These are phyloP conservation scores for Ligustrum vulgare DNA, from an alignment of 257 asterid species.

Conservation along the genomic window DNA sequence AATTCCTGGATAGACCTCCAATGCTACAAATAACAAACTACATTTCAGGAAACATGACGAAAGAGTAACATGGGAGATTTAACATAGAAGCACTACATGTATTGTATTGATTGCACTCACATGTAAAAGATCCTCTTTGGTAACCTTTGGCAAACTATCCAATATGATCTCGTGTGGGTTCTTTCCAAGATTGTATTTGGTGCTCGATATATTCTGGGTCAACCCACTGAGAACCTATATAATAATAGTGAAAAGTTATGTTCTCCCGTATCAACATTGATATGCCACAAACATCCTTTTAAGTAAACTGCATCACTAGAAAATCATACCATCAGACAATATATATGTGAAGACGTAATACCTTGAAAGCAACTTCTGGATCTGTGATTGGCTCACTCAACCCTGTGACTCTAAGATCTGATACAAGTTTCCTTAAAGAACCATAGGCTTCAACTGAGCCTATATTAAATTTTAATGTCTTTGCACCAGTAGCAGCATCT, in stretches of 20 bases:
- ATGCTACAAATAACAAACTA: constrained; percentile 49
- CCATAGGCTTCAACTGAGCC: constrained; percentile 66
- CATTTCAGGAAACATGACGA: constrained; percentile 12
- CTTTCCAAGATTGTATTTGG: constrained; percentile 81
- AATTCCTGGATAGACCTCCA: constrained; percentile 91
- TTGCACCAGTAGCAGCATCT: constrained; percentile 58
- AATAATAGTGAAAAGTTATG: constrained; percentile 24
- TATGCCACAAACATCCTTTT: constrained; percentile 10
- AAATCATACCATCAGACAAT: constrained; percentile 13
- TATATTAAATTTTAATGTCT: constrained; percentile 49
- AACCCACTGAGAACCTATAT: constrained; percentile 69
- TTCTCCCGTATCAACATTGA: constrained; percentile 25
- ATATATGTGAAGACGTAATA: constrained; percentile 27
- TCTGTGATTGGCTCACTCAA: constrained; percentile 61
- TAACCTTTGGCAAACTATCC: constrained; percentile 71
- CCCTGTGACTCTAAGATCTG: constrained; percentile 58
- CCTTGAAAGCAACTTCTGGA: constrained; percentile 84
- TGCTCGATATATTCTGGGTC: constrained; percentile 83
- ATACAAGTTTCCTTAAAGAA: constrained; percentile 45
- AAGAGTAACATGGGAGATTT: not conserved
- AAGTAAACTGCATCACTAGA: constrained; percentile 15
- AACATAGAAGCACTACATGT: not conserved
- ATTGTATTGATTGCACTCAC: constrained; percentile 46
- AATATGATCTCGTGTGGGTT: constrained; percentile 73
- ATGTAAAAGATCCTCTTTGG: constrained; percentile 68